phyloP scores from a whole-genome alignment of 352 stramenopile genomes.

The Peronospora belbahrii region DNA sequence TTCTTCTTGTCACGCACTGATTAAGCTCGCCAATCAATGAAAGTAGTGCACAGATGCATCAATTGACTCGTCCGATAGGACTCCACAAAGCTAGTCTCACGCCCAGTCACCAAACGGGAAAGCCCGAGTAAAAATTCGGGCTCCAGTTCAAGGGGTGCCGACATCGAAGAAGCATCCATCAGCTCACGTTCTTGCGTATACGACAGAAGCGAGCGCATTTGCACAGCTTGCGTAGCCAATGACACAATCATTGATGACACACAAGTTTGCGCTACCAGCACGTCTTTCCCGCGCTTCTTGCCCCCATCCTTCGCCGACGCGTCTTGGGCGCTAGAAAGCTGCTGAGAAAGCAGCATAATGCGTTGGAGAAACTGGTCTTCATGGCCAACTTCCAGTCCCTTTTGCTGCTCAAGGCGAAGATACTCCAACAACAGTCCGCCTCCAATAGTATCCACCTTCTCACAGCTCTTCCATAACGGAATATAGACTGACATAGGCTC shows the following conservation, averaged over 20 bases:
- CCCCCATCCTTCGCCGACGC: conserved; percentile 16
- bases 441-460: conserved; percentile 38
- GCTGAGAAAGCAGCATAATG: conserved; percentile 47
- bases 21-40: conserved; percentile 54
- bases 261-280: conserved; percentile 36
- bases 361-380: conserved; percentile 57
- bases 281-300: conserved; percentile 18
- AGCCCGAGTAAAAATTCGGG: conserved; percentile 39
- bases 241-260: conserved; percentile 59
- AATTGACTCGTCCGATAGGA: conserved; percentile 47
- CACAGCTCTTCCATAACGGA: conserved; percentile 53
- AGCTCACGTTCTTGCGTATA: conserved; percentile 41
- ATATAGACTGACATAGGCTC: conserved; percentile 49
- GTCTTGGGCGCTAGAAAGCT: conserved; percentile 36
- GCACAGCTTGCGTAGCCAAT: conserved; percentile 42
- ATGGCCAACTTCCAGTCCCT: conserved; percentile 40
- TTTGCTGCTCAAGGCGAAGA: conserved; percentile 52
- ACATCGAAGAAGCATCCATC: conserved; percentile 5
- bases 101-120: conserved; percentile 33
- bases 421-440: conserved; percentile 67
- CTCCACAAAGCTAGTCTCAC: conserved; percentile 48
- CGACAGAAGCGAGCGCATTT: conserved; percentile 42
- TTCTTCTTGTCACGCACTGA: neutral
- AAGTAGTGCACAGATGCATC: conserved; percentile 48
- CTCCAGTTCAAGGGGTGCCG: conserved; percentile 35